Evolutionary conservation across 1,139 yeast genomes (phyloP), one percentile per base, ranked within the genome.

Genomic region (Williopsis jadinii): DNA sequence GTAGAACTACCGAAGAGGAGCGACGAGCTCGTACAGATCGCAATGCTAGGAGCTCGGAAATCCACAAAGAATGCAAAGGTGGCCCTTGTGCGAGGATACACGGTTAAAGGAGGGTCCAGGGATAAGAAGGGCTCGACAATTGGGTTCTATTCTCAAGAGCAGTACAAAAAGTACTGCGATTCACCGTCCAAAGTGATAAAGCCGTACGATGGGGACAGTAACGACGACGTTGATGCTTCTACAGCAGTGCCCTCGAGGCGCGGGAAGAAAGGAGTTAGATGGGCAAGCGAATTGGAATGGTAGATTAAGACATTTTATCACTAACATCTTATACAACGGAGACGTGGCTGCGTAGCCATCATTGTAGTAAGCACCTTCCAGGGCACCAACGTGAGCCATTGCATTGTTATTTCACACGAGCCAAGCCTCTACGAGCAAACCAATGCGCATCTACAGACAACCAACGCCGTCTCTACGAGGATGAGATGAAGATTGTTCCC

Each of bases 21-120:
- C 3, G 72, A 75, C 46, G 87, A 80, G 55, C 68, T 75, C 19
- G 84, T 81, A 2, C 80, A 79, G 36, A 79, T 82, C 14, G 87
- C 88, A 3, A 77, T 86, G 3, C 72, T 73, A 41, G 75, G 64
- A 1, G 58, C 60, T 5, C 42, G 58, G 30, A 53, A 52, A 37
- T 41, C 46, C 4, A 26, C 43, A 4, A 56, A 59, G 41, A 39
- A 33, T 12, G 49, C 43, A 2, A 51, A 50, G 19, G 35, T 42
- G 8, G 58, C 59, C 3, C 46, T 53, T 2, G 50, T 57, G 3
- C 43, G 50, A 12, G 58, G 56, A 0, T 32, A 39, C 5, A 38
- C 39, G 30, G 40, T 35, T 27, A 44, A 37, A 32, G 14, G 30
- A 19, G 24, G 24, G 11, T 30, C 32, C 30, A 19, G 34, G n/a